phyloP scores from a whole-genome alignment of 352 stramenopile species.

The Phytophthora citrophthora region DNA sequence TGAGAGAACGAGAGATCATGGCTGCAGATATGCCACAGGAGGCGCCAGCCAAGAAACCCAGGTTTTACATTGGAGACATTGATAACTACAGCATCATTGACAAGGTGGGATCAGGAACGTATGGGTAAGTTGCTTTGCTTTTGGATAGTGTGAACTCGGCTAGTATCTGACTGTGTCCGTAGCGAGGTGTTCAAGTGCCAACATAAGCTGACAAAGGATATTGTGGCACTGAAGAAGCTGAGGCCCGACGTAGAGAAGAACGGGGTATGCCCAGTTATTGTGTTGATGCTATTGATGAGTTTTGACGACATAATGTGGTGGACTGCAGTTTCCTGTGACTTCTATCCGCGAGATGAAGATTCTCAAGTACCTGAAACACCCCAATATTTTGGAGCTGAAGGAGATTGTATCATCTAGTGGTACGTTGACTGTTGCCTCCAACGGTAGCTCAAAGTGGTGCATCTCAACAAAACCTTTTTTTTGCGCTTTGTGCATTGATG shows the following conservation, averaged over 20 bases:
- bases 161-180: slow-evolving; percentile 10
- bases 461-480: slow-evolving; percentile 16
- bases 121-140: slow-evolving; percentile 59
- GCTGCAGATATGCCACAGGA: slow-evolving; percentile 51
- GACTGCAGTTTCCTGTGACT: slow-evolving; percentile 90
- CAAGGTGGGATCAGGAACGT: slow-evolving; percentile 86
- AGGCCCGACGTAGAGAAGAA: slow-evolving; percentile 88
- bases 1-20: slow-evolving; percentile 80
- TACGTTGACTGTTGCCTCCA: slow-evolving; percentile 23
- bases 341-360: slow-evolving; percentile 99
- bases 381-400: slow-evolving; percentile 95
- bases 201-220: slow-evolving; percentile 87
- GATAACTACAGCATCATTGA: slow-evolving; percentile 91
- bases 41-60: slow-evolving; percentile 42
- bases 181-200: slow-evolving; percentile 91
- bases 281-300: not conserved
- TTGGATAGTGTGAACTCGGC: not conserved
- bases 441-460: not conserved
- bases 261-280: slow-evolving; percentile 50
- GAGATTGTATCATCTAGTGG: slow-evolving; percentile 93
- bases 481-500: slow-evolving; percentile 3
- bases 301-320: not conserved
- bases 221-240: slow-evolving; percentile 88
- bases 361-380: slow-evolving; percentile 94
- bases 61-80: slow-evolving; percentile 88